Conservation (phyloP, 176 grass and related monocot genomes). For the Raddia distichophylla region DNA sequence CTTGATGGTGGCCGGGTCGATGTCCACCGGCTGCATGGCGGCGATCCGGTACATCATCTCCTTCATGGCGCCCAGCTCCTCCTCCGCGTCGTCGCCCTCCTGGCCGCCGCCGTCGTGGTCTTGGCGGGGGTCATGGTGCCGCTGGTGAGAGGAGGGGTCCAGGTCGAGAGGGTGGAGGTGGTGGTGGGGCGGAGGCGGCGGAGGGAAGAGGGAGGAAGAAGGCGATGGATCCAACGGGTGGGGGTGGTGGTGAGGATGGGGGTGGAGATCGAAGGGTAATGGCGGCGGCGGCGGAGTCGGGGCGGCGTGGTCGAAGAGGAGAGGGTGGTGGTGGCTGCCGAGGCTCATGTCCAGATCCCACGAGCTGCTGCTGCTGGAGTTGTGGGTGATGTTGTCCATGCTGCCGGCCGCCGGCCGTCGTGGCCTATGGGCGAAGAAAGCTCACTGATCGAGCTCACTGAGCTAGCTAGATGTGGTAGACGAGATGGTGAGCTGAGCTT, state of each 20-base stretch:
- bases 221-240: constrained; percentile 47
- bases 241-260: constrained; percentile 34
- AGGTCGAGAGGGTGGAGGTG: constrained; percentile 48
- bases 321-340: constrained; percentile 62
- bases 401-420: constrained; percentile 17
- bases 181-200: background rate
- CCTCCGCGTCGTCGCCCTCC: constrained; percentile 54
- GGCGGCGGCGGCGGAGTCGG: constrained; percentile 37
- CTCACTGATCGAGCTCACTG: background rate
- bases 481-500: constrained; percentile 31
- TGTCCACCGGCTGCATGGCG: constrained; percentile 88
- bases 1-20: constrained; percentile 89
- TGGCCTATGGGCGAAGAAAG: no score
- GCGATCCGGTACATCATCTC: constrained; percentile 99
- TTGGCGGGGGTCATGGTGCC: background rate
- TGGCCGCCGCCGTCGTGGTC: background rate
- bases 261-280: constrained; percentile 48
- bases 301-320: constrained; percentile 67
- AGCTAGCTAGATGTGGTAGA: constrained; percentile 38
- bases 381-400: constrained; percentile 71
- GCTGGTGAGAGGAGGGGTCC: background rate
- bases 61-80: constrained; percentile 84
- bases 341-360: constrained; percentile 95
- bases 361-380: constrained; percentile 78
- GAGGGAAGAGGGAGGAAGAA: constrained; percentile 51